phyloP scores from a whole-genome alignment of 1,139 yeast species.

The Kodamaea fungicola region DNA sequence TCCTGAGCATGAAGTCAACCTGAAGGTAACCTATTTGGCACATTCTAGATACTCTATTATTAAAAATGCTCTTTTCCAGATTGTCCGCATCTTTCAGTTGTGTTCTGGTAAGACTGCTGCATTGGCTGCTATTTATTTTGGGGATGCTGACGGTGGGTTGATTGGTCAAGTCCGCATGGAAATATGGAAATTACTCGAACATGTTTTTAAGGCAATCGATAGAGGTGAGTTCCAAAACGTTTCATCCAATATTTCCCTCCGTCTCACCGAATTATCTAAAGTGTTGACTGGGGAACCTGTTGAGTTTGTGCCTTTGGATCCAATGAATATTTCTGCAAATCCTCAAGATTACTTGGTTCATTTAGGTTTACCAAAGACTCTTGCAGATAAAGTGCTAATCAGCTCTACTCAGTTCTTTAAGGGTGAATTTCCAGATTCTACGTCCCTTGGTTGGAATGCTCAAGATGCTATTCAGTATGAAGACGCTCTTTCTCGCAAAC shows the following conservation, averaged over 20 bases:
- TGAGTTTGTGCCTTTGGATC: conserved; percentile 42
- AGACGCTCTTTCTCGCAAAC: conserved; percentile 12
- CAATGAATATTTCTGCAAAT: conserved; percentile 51
- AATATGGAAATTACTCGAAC: neutral
- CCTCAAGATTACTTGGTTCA: conserved; percentile 45
- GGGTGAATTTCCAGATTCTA: conserved; percentile 21
- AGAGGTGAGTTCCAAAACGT: neutral
- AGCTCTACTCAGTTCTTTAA: conserved; percentile 3
- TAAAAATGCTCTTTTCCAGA: conserved; percentile 38
- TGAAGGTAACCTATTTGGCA: neutral
- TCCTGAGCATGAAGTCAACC: conserved; percentile 12
- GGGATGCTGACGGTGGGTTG: conserved; percentile 16
- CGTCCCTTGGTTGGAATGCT: neutral
- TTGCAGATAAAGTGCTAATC: conserved; percentile 27
- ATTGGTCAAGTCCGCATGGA: conserved; percentile 2
- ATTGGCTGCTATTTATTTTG: conserved; percentile 5
- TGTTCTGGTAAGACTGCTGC: conserved; percentile 10
- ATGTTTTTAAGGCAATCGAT: neutral
- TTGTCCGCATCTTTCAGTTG: conserved; percentile 39
- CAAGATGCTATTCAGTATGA: conserved; percentile 11
- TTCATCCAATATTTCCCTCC: neutral
- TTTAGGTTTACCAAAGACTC: conserved; percentile 41
- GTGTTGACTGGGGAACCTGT: conserved; percentile 8
- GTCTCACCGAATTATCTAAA: neutral
- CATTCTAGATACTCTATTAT: conserved; percentile 22